Conservation (phyloP, 129 eudicot species). For the Silybum marianum region DNA sequence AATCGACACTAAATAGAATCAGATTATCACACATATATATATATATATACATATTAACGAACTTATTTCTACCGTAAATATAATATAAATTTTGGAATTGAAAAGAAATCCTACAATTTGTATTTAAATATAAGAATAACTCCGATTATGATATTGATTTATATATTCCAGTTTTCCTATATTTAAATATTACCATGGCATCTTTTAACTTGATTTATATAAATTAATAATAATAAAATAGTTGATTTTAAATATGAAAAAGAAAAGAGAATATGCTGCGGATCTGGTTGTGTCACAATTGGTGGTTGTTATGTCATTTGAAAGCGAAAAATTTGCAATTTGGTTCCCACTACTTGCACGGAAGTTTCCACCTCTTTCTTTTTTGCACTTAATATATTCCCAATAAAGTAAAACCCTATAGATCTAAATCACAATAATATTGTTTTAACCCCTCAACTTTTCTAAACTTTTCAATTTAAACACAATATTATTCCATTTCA, state of each 20-base stretch:
- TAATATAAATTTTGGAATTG: neutral
- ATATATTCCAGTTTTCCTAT: neutral
- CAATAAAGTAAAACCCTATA: neutral
- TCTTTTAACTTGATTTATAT: neutral
- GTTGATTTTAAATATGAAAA: neutral
- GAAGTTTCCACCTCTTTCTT: constrained; percentile 17
- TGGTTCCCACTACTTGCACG: constrained; percentile 21
- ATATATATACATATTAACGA: neutral
- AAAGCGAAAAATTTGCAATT: constrained; percentile 16
- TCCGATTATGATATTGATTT: too few relatives aligned
- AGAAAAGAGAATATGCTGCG: constrained; percentile 35
- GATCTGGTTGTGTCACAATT: constrained; percentile 18
- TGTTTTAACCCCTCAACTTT: neutral
- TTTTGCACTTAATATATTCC: neutral
- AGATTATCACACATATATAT: too few relatives aligned
- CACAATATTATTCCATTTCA: neutral
- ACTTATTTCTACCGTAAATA: neutral
- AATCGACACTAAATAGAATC: too few relatives aligned
- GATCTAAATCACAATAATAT: neutral
- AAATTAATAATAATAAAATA: neutral
- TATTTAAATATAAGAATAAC: neutral
- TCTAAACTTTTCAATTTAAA: neutral
- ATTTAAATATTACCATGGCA: neutral
- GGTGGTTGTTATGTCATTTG: constrained; percentile 16
- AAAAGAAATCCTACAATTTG: neutral